Base-by-base conservation (phyloP, 257 asterid species). In the Primulina eburnea region DNA sequence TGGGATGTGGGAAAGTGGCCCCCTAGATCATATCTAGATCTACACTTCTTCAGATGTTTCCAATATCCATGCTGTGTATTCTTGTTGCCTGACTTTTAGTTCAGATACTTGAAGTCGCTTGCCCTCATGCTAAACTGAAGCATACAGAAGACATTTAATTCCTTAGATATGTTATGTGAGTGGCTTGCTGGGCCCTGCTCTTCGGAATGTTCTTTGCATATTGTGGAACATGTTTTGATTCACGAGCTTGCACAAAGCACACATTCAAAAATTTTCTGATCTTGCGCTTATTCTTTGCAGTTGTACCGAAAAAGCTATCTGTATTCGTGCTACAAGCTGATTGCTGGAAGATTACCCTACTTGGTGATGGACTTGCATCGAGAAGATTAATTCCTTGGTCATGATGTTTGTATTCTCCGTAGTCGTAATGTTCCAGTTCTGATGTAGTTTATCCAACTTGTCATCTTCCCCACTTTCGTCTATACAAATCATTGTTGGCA, bases 281-380 rank as follows among this genome's bases (percentile, higher is more conserved):
- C 26, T 24, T 24, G 26, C 60, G 57, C 66, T 37, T n/a, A 47
- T 61, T 71, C 56, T 60, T 77, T 72, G 79, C 88, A 89, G 97
- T 86, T 79, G 96, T 90, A 72, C 96, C 96, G 18, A 90, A 90
- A 68, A 88, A 78, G 78, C 76, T 38, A 33, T 89, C 97, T 9
- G 91, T 89, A 55, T 93, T 93, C 70, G 73, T 85, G 86, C 87
- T 93, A 59, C 94, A 87, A 82, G 97, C 82, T 62, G 94, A 85
- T 72, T 64, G 89, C 81, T 90, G 97, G 98, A 93, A 93, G 87
- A 67, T 93, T 68, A 88, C 94, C 26, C 75, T 92, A 34, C 72
- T 74, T 59, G 96, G 97, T 67, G 97, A 88, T 77, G 84, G 71
- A 71, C 85, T 92, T 38, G 72, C 76, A 24, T 79, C 90, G 9